Evolutionary conservation across 495 filamentous ascomycete genomes (phyloP), one percentile per base, ranked within the genome.

Genomic region (Annulohypoxylon maeteangense): DNA sequence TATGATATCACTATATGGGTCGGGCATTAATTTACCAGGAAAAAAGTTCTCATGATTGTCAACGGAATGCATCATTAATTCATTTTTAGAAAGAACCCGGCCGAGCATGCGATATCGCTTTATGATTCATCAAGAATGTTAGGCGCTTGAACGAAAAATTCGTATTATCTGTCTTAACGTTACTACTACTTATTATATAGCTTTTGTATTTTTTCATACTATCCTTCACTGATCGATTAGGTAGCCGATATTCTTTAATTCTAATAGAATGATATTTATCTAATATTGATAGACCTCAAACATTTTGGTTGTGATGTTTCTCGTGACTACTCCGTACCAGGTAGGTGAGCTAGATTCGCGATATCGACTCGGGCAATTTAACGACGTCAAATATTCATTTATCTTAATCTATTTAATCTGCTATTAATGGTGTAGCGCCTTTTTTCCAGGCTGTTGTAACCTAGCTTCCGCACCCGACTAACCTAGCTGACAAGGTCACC

Each of bases 1-100:
- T 42, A 68, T 72, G 70, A 68, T 68, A 72, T 72, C 70, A 72
- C 64, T 72, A 66, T 25, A 65, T 10, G 70, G 70, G 54, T 60
- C 53, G 63, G 68, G 68, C 55, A 51, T 54, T 34, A 8, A 62
- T 65, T 62, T 20, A 27, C 12, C 10, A 58, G 44, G 62, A 50
- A 62, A 67, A 71, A 71, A 71, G 18, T 54, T 31, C 11, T 63
- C 31, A 65, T 11, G 61, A 65, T 62, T 58, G 42, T 67, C 31
- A 57, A 50, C 48, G 62, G 57, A 62, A 66, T 56, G 68, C 57
- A 67, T 71, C 57, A 67, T 71, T 67, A 66, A 62, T 71, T 51
- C 23, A 55, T 71, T 7, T 31, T 54, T 54, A 58, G 57, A 45
- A 59, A 31, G 23, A 29, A 29, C 62, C 62, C 61, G 61, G 57